Evolutionary conservation across 2,329 filamentous ascomycete genomes (phyloP).

Genomic region (Lachnellula cervina): DNA sequence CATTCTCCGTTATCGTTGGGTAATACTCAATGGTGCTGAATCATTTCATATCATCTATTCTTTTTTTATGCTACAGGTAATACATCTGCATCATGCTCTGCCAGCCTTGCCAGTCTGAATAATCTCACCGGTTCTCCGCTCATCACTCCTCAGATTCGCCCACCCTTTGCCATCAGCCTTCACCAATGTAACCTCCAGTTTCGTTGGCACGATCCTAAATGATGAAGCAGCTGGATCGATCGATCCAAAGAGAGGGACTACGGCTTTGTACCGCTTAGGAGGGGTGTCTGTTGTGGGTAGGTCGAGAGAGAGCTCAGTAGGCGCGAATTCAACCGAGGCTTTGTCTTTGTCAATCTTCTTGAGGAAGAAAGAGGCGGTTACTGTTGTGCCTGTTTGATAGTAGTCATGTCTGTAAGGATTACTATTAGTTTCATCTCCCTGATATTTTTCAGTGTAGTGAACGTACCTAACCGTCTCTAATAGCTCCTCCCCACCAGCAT

Average conservation of each 20-base stretch:
- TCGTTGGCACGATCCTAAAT: constrained; percentile 66
- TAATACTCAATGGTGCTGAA: too few species aligned
- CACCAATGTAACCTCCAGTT: constrained; percentile 60
- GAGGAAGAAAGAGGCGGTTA: constrained; percentile 89
- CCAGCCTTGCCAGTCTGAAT: constrained; percentile 84
- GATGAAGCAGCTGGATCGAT: constrained; percentile 65
- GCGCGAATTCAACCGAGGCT: constrained; percentile 66
- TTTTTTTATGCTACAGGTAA: not conserved
- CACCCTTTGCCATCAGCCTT: constrained; percentile 63
- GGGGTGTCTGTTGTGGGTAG: constrained; percentile 73
- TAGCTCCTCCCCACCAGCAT: constrained; percentile 60
- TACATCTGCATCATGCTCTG: constrained; percentile 33
- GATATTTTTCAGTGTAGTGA: not conserved
- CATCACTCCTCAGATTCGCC: constrained; percentile 63
- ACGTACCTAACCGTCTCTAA: constrained; percentile 70
- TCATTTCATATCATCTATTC: not conserved
- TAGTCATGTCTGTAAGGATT: constrained; percentile 65
- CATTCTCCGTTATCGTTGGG: too few species aligned
- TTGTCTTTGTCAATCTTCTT: constrained; percentile 91
- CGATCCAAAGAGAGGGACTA: constrained; percentile 68
- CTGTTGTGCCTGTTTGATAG: constrained; percentile 81
- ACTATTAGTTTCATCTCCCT: constrained; percentile 2
- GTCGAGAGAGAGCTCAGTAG: constrained; percentile 65
- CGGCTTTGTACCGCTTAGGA: constrained; percentile 71
- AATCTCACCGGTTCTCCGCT: constrained; percentile 68